phyloP scores from a whole-genome alignment of 306 rosid genomes.

The Lathyrus aphaca region DNA sequence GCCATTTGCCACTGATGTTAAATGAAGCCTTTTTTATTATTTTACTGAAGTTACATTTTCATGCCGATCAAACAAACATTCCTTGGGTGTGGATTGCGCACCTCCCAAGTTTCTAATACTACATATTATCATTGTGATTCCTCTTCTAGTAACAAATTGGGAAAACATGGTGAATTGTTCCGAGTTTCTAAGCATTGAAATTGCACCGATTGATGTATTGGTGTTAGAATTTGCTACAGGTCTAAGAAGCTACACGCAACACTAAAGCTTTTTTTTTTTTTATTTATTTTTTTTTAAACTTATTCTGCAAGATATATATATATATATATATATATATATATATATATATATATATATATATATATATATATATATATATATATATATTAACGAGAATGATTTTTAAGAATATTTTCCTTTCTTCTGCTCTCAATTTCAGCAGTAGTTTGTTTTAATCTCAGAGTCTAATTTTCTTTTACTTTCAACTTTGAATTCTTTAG shows the following conservation, averaged over 20 bases:
- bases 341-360: too few relatives aligned
- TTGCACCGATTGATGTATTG: not conserved
- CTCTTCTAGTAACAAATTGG: not conserved
- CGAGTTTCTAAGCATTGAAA: not conserved
- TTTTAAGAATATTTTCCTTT: not conserved
- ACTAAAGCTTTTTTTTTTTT: not conserved
- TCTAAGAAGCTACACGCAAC: not conserved
- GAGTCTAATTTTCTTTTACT: too few relatives aligned
- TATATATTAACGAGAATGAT: too few relatives aligned
- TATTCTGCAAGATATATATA: not conserved
- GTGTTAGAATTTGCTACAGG: not conserved
- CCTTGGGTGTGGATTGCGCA: not conserved
- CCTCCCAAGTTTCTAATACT: not conserved
- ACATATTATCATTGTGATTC: not conserved
- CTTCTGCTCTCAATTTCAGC: not conserved
- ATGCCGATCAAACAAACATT: constrained; percentile 13
- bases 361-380: too few relatives aligned
- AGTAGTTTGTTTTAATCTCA: too few relatives aligned
- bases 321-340: too few relatives aligned
- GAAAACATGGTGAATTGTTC: not conserved
- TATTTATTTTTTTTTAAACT: not conserved
- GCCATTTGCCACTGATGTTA: constrained; percentile 30
- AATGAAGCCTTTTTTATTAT: not conserved
- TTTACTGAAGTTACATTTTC: constrained; percentile 8
- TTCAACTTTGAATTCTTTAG: too few relatives aligned